phyloP scores from a whole-genome alignment of 495 filamentous ascomycete genomes.

The Neurospora sp. region DNA sequence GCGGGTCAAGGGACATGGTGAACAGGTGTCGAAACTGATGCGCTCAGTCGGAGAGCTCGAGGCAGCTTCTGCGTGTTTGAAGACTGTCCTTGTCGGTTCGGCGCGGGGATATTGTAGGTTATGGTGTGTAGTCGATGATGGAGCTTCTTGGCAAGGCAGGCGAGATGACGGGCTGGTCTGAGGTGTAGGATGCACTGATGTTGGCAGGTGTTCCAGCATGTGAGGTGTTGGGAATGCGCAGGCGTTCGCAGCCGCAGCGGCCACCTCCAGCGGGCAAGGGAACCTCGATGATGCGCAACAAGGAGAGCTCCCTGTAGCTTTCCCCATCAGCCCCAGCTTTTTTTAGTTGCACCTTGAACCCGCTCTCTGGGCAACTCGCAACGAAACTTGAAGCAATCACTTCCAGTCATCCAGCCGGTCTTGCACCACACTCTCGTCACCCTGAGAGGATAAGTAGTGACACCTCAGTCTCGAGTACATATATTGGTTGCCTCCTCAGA shows the following conservation, averaged over 20 bases:
- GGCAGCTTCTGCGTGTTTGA: neutral
- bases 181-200: neutral
- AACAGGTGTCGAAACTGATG: neutral
- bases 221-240: neutral
- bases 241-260: neutral
- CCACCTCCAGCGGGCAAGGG: neutral
- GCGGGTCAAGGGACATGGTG: conserved; percentile 69
- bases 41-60: neutral
- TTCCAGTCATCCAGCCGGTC: neutral
- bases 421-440: neutral
- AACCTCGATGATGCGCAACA: neutral
- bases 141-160: neutral
- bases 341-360: neutral
- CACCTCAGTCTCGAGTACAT: neutral
- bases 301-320: neutral
- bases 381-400: neutral
- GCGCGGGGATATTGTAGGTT: neutral
- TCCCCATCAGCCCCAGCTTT: neutral
- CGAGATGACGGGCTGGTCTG: neutral
- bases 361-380: neutral
- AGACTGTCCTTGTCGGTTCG: neutral
- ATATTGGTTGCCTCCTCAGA: neutral
- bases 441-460: neutral
- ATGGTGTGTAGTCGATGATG: neutral
- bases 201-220: neutral